Percentiles rank a stretch among this genome's conserved stretches.
Evolutionary conservation across 805 yeast species (phyloP).

Genomic region (Myxozyma neotropica): DNA sequence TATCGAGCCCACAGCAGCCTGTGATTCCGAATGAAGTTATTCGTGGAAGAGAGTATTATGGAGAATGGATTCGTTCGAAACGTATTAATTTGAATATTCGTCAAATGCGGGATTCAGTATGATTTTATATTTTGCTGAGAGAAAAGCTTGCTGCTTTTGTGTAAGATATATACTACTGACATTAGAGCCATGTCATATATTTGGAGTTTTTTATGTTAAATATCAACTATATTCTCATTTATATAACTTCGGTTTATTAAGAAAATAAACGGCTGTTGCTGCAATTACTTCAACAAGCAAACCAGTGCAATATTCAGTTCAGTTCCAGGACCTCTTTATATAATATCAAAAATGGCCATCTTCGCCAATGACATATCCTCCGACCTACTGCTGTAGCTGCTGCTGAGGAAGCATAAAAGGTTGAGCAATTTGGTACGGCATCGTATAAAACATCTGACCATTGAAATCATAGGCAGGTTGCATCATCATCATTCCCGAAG

Average conservation of each 20-base stretch:
- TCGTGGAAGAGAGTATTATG: slow-evolving; percentile 25
- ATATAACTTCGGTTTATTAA: not conserved
- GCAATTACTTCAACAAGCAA: too few relatives aligned
- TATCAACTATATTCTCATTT: not conserved
- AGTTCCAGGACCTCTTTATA: too few relatives aligned
- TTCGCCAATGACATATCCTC: too few relatives aligned
- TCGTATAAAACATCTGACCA: slow-evolving; percentile 1
- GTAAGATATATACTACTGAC: too few relatives aligned
- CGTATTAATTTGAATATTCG: slow-evolving; percentile 48
- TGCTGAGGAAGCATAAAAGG: slow-evolving; percentile 3
- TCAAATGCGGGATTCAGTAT: slow-evolving; percentile 41
- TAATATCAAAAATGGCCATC: too few relatives aligned
- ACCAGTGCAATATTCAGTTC: too few relatives aligned
- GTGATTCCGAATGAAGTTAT: slow-evolving; percentile 2
- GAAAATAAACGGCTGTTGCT: not conserved
- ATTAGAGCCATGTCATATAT: too few relatives aligned
- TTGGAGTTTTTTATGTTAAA: too few relatives aligned
- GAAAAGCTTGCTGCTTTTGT: too few relatives aligned
- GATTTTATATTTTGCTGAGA: not conserved
- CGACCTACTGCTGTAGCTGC: slow-evolving; percentile 1
- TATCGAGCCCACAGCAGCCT: not conserved
- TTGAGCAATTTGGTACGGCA: slow-evolving; percentile 9
- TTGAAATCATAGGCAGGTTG: slow-evolving; percentile 1
- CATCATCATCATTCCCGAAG: slow-evolving; percentile 9
- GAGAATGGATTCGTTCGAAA: slow-evolving; percentile 43